Base-by-base conservation (phyloP, 768 basidiomycete species). In the Boletellus ananiceps region DNA sequence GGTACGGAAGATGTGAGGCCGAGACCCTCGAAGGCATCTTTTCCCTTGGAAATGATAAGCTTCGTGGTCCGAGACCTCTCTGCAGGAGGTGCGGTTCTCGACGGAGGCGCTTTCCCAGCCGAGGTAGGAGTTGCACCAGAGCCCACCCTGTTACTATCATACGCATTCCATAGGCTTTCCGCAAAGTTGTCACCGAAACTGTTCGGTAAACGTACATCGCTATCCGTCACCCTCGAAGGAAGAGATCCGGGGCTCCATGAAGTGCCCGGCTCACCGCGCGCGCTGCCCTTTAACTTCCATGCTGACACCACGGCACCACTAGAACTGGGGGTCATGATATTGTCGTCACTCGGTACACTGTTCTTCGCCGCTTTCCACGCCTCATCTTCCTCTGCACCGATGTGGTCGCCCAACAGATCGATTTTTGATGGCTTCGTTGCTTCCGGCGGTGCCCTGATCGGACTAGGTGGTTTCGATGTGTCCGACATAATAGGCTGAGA, bases 11-110 rank as follows among this genome's bases (percentile, higher is more conserved):
- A 60, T 50, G 68, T 64, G 18, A 86, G 62, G 8, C 81, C 87
- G 40, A 92, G 69, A 11, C 85, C 88, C 32, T 87, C 86, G 54
- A 92, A 92, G 5, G 89, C 90, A 60, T 92, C 89, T 55, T 77
- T 85, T 16, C 74, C 73, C 46, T 66, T 73, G 46, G 59, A 59
- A 35, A 69, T 51, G 36, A 59, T n/a, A 27, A 69, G 55, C 46
- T 59, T 67, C 8, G 65, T 67, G 19, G 51, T 57, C 40, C 66
- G 66, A 39, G 67, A 68, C 8, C 66, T 67, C 27, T 67, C 67
- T 12, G 38, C 37, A 23, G 49, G 63, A 44, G 62, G 59, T 23
- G 54, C 57, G 16, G 67, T 55, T 40, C 59, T 69, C 19, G 63
- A 60, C 18, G 50, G 25, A 19, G 49, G 34, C 42, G 29, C 25